These are phyloP conservation scores for Colletotrichum eremochloae DNA, from an alignment of 2,329 filamentous ascomycete species.

Conservation along the genomic window DNA sequence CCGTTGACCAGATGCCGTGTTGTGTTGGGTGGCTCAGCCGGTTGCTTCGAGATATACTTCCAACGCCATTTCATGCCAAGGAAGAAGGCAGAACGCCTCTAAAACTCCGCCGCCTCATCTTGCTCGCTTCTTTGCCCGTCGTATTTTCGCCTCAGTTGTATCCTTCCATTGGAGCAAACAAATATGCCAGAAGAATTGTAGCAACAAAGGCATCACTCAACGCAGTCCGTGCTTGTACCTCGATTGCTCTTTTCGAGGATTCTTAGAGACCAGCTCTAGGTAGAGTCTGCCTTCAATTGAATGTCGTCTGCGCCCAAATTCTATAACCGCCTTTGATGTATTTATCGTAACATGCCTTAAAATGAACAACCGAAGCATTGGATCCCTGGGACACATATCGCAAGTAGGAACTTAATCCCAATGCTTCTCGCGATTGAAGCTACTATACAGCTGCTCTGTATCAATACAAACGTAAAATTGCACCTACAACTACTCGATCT, in stretches of 20 bases:
- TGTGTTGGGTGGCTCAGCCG: background rate
- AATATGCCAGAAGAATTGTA: background rate
- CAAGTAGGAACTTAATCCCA: background rate
- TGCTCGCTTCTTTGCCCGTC: background rate
- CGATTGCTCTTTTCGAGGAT: background rate
- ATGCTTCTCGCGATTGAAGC: background rate
- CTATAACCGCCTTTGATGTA: background rate
- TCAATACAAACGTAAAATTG: background rate
- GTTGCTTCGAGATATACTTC: background rate
- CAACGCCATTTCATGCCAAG: background rate
- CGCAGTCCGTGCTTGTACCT: background rate
- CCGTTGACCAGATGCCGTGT: background rate
- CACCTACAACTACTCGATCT: conserved; percentile 39
- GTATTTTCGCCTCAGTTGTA: background rate
- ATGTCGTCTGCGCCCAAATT: background rate
- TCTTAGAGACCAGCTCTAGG: background rate
- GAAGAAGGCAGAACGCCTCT: background rate
- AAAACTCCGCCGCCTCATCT: background rate
- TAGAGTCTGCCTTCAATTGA: background rate
- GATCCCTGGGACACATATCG: background rate
- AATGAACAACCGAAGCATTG: background rate
- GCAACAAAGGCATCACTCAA: background rate
- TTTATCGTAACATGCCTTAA: background rate
- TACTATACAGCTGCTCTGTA: background rate
- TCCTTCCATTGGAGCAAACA: background rate